These are phyloP conservation scores for Albatrellus ellisii DNA, from an alignment of 768 basidiomycete genomes.

Conservation along the genomic window DNA sequence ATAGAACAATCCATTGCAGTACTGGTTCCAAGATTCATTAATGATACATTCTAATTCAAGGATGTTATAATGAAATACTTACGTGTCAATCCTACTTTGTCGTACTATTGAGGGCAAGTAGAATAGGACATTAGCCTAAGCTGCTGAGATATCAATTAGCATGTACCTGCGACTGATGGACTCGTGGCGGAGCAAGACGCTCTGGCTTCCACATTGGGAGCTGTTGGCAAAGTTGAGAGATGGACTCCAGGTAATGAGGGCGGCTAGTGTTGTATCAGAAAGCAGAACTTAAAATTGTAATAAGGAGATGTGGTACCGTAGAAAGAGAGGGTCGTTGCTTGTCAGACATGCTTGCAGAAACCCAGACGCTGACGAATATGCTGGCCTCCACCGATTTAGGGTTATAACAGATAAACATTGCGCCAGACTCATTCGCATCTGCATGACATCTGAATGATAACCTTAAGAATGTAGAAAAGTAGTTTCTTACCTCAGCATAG, in stretches of 20 bases:
- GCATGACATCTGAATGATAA: background rate
- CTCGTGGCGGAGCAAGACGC: slow-evolving; percentile 75
- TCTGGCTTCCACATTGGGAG: slow-evolving; percentile 61
- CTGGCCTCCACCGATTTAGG: slow-evolving; percentile 10
- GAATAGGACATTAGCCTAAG: slow-evolving; percentile 7
- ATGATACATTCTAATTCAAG: slow-evolving; percentile 5
- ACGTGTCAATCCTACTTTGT: slow-evolving; percentile 83
- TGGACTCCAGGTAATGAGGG: slow-evolving; percentile 39
- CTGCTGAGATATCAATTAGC: background rate
- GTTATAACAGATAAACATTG: slow-evolving; percentile 9
- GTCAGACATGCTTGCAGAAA: slow-evolving; percentile 7
- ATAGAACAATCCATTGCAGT: slow-evolving; percentile 69
- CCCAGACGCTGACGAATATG: slow-evolving; percentile 5
- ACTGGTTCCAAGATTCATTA: slow-evolving; percentile 28
- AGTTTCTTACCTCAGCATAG: slow-evolving; percentile 63
- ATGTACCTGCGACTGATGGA: slow-evolving; percentile 63
- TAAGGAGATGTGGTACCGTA: slow-evolving; percentile 5
- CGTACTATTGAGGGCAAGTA: slow-evolving; percentile 37
- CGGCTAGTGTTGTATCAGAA: slow-evolving; percentile 24
- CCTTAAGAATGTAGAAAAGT: background rate
- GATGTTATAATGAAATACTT: slow-evolving; percentile 17
- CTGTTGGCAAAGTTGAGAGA: slow-evolving; percentile 41
- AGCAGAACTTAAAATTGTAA: background rate
- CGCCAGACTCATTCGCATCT: slow-evolving; percentile 8
- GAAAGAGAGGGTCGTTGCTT: slow-evolving; percentile 10